Evolutionary conservation across 2,329 filamentous ascomycete species (phyloP).

Genomic region (Sclerotinia subarctica): DNA sequence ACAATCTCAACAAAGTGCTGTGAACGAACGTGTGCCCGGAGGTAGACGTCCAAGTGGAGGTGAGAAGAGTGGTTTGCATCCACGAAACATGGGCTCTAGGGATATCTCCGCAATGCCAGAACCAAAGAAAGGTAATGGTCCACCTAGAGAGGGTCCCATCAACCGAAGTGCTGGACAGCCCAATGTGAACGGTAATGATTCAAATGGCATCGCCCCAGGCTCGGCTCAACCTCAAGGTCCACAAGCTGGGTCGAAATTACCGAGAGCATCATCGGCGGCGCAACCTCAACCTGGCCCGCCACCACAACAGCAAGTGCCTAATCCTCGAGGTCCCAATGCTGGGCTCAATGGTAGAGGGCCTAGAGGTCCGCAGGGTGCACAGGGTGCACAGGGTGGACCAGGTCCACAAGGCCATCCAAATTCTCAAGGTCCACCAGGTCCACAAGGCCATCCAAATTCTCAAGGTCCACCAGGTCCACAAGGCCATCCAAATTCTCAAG

Average conservation of each 20-base stretch:
- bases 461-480: conserved; percentile 19
- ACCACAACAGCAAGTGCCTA: conserved; percentile 60
- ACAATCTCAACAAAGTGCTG: conserved; percentile 40
- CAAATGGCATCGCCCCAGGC: conserved; percentile 35
- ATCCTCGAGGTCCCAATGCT: conserved; percentile 40
- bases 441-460: background rate
- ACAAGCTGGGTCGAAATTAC: conserved; percentile 51
- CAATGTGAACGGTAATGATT: conserved; percentile 42
- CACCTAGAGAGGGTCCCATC: conserved; percentile 44
- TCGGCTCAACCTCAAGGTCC: conserved; percentile 41
- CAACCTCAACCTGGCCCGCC: conserved; percentile 62
- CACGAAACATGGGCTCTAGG: conserved; percentile 34
- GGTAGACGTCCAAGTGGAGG: conserved; percentile 45
- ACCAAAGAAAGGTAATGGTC: conserved; percentile 47
- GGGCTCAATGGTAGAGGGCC: conserved; percentile 21
- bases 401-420: background rate
- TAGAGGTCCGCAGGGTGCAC: background rate
- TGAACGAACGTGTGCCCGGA: conserved; percentile 42
- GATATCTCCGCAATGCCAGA: conserved; percentile 41
- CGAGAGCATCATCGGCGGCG: conserved; percentile 56
- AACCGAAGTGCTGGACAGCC: conserved; percentile 38
- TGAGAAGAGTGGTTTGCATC: conserved; percentile 33
- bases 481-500: conserved; percentile 22
- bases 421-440: conserved; percentile 16
- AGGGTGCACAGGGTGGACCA: conserved; percentile 17